Percentiles rank a stretch among this genome's conserved stretches.
Conservation (phyloP, 2,329 filamentous ascomycete species). For the Pestalotiopsis sp. region DNA sequence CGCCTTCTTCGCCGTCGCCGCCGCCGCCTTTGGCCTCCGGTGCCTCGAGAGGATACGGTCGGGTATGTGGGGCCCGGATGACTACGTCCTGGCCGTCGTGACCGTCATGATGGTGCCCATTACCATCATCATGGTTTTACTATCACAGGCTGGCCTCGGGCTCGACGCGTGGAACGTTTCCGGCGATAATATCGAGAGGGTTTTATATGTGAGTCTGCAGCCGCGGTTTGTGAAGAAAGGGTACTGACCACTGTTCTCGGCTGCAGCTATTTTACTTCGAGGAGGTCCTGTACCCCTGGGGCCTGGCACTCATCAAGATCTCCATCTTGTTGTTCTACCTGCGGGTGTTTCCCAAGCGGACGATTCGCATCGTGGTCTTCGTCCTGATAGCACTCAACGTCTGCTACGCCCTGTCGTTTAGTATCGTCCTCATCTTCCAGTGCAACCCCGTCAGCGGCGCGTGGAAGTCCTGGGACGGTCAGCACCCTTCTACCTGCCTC, state of each 20-base stretch:
- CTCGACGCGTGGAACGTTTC: slow-evolving; percentile 6
- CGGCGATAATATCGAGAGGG: neutral
- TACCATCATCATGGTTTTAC: neutral
- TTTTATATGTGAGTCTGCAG: neutral
- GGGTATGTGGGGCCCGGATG: neutral
- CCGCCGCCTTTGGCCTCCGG: neutral
- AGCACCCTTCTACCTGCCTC: slow-evolving; percentile 18
- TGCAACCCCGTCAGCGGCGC: slow-evolving; percentile 21
- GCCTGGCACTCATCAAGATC: slow-evolving; percentile 21
- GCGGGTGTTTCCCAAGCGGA: slow-evolving; percentile 21
- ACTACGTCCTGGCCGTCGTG: slow-evolving; percentile 1
- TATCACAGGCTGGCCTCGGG: neutral
- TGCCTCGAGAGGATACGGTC: slow-evolving; percentile 6
- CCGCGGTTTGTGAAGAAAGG: too few relatives aligned
- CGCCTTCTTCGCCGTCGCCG: neutral
- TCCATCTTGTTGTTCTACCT: slow-evolving; percentile 30
- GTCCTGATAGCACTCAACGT: slow-evolving; percentile 20
- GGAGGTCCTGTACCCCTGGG: slow-evolving; percentile 1
- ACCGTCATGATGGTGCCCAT: slow-evolving; percentile 1
- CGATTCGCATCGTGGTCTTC: slow-evolving; percentile 18
- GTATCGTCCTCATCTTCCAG: slow-evolving; percentile 20
- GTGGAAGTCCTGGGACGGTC: slow-evolving; percentile 24
- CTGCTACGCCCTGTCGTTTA: slow-evolving; percentile 18
- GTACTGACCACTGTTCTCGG: neutral
- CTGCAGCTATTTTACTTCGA: slow-evolving; percentile 5